phyloP scores from a whole-genome alignment of 176 grass and related monocot genomes.

The bread wheat (Triticum aestivum) region IWGSC_CS_RefSeq_v2.1 NC_057799.1:183246784-183247283 shows the following conservation, averaged over 20 bases:
- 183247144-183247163: not conserved
- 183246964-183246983: constrained; percentile 65
- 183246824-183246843: constrained; percentile 60
- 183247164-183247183: not conserved
- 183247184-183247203: constrained; percentile 20
- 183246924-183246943: constrained; percentile 44
- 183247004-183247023: constrained; percentile 65
- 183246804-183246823: constrained; percentile 60
- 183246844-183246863: constrained; percentile 50
- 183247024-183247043: constrained; percentile 52
- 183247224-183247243: constrained; percentile 43
- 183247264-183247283: not conserved
- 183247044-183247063: constrained; percentile 50
- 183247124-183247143: not conserved
- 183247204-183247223: constrained; percentile 75
- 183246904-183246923: not conserved
- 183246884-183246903: not conserved
- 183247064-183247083: constrained; percentile 48
- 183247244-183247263: constrained; percentile 51
- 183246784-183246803: constrained; percentile 77
- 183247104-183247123: not conserved
- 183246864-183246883: not conserved
- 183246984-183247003: constrained; percentile 78
- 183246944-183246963: constrained; percentile 79
- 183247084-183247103: constrained; percentile 25